Percentiles rank a stretch among this genome's conserved stretches.
Conservation (phyloP, 2,329 filamentous ascomycete genomes). For the Claviceps humidiphila region DNA sequence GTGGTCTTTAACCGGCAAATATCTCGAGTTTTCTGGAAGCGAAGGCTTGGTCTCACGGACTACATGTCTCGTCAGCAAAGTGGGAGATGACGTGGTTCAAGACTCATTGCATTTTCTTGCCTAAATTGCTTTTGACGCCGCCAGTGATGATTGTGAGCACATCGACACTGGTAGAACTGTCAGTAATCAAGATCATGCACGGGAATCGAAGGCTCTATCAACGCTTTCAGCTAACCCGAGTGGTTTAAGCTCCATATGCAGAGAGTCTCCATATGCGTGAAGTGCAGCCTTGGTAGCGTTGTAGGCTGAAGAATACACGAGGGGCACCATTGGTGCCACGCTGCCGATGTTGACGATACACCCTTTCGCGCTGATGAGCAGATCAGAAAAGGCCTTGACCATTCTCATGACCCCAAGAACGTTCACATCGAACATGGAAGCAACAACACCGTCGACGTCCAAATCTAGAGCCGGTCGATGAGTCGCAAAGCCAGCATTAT, state of each 20-base stretch:
- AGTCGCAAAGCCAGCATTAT: conserved; percentile 12
- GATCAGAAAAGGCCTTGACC: conserved; percentile 10
- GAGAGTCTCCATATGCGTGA: conserved; percentile 10
- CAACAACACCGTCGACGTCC: conserved; percentile 16
- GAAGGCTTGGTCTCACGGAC: conserved; percentile 6
- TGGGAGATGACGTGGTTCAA: too few relatives aligned
- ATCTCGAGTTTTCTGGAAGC: conserved; percentile 7
- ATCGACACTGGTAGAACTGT: conserved; percentile 4
- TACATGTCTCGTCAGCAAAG: background rate
- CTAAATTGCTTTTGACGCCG: conserved; percentile 9
- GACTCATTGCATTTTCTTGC: conserved; percentile 1
- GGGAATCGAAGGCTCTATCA: background rate
- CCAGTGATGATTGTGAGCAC: conserved; percentile 9
- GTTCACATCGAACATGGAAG: conserved; percentile 28
- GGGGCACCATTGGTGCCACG: conserved; percentile 11
- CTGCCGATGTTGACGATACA: conserved; percentile 15
- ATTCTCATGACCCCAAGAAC: conserved; percentile 21
- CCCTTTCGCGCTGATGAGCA: conserved; percentile 12
- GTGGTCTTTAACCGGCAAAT: conserved; percentile 5
- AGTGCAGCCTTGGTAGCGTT: conserved; percentile 13
- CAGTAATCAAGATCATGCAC: background rate
- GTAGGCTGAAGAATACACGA: conserved; percentile 10
- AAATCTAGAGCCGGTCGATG: conserved; percentile 17
- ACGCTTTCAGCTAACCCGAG: conserved; percentile 7
- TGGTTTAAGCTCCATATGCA: conserved; percentile 13